Evolutionary conservation across 805 yeast genomes (phyloP), one percentile per base, ranked within the genome.

Genomic region (Metschnikowia anglica): DNA sequence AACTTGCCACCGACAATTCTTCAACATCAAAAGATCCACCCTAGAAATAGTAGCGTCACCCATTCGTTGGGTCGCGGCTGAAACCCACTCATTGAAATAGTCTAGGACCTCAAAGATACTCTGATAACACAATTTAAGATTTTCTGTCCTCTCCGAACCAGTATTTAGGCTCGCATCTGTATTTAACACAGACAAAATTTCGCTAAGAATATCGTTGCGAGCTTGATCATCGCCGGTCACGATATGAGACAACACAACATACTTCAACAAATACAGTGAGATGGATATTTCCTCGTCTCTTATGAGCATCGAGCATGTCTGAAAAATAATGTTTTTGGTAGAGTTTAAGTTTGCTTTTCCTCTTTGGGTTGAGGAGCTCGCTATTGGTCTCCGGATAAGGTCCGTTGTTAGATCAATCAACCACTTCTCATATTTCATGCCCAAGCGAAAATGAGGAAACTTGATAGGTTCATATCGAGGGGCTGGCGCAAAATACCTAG

Each of bases 11-110:
- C 63, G 48, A 41, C 54, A 66, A 40, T 59, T 67, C 33, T 56
- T 66, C 52, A 56, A 48, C 33, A 20, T 43, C 13, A 43, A 31
- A n/a, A 52, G 41, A 2, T 58, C 65, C 1, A 46, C 26, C 23
- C 52, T 54, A 7, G 55, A 39, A 15, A 60, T 31, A 11, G 43
- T 37, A 16, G 50, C 39, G n/a, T 61, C 63, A 33, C 65, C 58
- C 21, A 63, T 39, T 37, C 53, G 52, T 32, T 68, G 67, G 0
- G 68, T 62, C 2, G 72, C 68, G 8, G 65, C 56, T 1, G 74
- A 66, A n/a, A 60, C 56, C 96, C 97, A 89, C 52, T 85, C 88
- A 44, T 82, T 79, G 48, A 89, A 79, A 56, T 89, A 88, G 55
- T 93, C 98, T 20, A 90, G 65, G 3, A 90, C 80, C 30, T 81